phyloP scores from a whole-genome alignment of 371 early-diverging fungal species.

The Lichtheimia corymbifera region DNA sequence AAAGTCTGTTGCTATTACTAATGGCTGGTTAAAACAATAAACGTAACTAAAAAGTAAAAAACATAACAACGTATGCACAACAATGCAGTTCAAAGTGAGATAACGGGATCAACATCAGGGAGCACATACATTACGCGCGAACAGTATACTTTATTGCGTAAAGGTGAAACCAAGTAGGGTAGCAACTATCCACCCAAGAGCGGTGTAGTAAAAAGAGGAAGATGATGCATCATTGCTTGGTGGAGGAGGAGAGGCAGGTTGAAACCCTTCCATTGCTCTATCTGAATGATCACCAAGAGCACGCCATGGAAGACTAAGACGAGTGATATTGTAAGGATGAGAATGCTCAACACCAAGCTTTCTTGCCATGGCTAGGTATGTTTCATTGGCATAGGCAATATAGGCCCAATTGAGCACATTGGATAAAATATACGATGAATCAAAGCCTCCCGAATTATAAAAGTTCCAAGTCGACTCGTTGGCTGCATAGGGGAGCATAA shows the following conservation, averaged over 20 bases:
- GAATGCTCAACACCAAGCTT: slow-evolving; percentile 11
- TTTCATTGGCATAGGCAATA: slow-evolving; percentile 39
- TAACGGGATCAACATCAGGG: no score
- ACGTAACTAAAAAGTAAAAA: no score
- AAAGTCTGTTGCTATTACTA: slow-evolving; percentile 16
- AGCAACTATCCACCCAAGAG: no score
- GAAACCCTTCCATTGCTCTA: slow-evolving; percentile 5
- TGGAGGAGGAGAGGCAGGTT: no score
- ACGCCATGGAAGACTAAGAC: slow-evolving; percentile 22
- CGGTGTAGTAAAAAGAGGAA: neutral
- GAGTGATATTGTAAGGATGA: slow-evolving; percentile 23
- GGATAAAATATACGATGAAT: slow-evolving; percentile 24
- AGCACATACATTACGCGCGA: no score
- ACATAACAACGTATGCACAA: no score
- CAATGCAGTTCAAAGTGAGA: no score
- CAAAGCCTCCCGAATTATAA: slow-evolving; percentile 29
- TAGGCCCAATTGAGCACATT: slow-evolving; percentile 46
- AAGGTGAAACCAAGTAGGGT: no score
- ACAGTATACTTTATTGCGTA: no score
- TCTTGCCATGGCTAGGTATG: slow-evolving; percentile 13
- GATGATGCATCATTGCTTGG: neutral
- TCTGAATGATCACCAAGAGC: slow-evolving; percentile 11
- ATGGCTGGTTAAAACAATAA: slow-evolving; percentile 18
- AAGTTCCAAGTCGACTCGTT: slow-evolving; percentile 45
- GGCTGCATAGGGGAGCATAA: slow-evolving; percentile 43